phyloP scores from a whole-genome alignment of 2,329 filamentous ascomycete genomes.

The Neofusicoccum umdonicola region DNA sequence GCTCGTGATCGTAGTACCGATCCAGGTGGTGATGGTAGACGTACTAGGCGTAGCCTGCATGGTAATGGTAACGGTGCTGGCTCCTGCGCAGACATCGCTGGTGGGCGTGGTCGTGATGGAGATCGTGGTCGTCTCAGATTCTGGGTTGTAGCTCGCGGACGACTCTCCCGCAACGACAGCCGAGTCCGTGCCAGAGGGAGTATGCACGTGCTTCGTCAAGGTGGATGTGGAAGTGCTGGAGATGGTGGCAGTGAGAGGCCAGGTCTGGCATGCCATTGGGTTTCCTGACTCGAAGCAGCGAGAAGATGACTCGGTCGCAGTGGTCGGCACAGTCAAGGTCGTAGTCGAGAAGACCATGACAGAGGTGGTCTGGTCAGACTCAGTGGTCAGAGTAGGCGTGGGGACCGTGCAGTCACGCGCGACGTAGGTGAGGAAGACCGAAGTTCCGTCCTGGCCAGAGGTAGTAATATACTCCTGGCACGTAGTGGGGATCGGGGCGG shows the following conservation, averaged over 20 bases:
- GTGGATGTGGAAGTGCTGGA: background rate
- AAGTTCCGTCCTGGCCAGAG: background rate
- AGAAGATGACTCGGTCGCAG: background rate
- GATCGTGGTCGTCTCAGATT: background rate
- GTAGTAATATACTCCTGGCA: background rate
- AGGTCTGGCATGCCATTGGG: background rate
- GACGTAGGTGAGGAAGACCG: background rate
- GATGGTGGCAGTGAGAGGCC: background rate
- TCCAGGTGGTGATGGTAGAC: background rate
- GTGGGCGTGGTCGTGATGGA: background rate
- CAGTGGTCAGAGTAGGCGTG: background rate
- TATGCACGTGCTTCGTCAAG: background rate
- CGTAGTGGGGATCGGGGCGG: background rate
- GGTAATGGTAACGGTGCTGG: background rate
- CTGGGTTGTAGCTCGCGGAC: background rate
- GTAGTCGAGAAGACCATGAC: background rate
- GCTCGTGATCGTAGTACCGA: background rate
- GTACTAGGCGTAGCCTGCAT: background rate
- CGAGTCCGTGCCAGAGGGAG: background rate
- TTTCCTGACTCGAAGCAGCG: background rate
- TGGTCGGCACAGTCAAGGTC: background rate
- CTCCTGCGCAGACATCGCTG: background rate
- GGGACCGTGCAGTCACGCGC: background rate
- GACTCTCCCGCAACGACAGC: background rate
- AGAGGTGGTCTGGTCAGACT: no score